Conservation (phyloP, 2,329 filamentous ascomycete species). For the Penicillium sp. region DNA sequence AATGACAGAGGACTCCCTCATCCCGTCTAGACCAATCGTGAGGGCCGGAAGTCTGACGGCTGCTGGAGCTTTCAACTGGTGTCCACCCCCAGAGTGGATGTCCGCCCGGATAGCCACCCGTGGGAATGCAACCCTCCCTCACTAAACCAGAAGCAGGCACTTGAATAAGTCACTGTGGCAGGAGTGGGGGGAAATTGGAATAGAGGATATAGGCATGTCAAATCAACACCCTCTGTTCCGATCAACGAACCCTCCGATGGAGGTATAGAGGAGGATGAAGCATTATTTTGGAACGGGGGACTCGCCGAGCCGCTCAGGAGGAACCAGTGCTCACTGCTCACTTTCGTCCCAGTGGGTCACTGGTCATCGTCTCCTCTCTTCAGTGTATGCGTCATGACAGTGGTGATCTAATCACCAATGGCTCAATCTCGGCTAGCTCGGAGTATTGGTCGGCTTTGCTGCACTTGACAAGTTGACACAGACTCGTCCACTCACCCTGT, state of each 20-base stretch:
- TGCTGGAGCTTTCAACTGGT: constrained; percentile 29
- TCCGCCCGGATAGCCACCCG: constrained; percentile 34
- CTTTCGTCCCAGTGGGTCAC: background rate
- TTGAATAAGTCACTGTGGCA: constrained; percentile 31
- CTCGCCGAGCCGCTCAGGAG: constrained; percentile 16
- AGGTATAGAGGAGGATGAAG: constrained; percentile 6
- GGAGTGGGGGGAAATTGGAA: constrained; percentile 15
- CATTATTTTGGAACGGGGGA: constrained; percentile 19
- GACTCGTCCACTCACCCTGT: background rate
- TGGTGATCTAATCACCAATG: constrained; percentile 21
- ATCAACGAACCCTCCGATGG: constrained; percentile 8
- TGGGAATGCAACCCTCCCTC: constrained; percentile 37
- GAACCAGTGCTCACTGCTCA: constrained; percentile 10
- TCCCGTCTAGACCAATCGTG: constrained; percentile 29
- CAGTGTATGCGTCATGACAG: constrained; percentile 42
- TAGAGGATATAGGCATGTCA: constrained; percentile 9
- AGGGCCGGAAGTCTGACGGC: constrained; percentile 16
- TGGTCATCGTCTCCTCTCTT: constrained; percentile 5
- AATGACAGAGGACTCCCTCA: constrained; percentile 24
- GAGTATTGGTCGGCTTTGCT: constrained; percentile 20
- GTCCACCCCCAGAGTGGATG: constrained; percentile 24
- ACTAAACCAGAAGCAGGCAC: constrained; percentile 36
- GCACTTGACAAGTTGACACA: constrained; percentile 9
- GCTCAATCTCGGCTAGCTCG: constrained; percentile 14
- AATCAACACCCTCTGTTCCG: constrained; percentile 21